Evolutionary conservation across 345 rosid genomes (phyloP).

Genomic region (Gynandropsis gynandra): DNA sequence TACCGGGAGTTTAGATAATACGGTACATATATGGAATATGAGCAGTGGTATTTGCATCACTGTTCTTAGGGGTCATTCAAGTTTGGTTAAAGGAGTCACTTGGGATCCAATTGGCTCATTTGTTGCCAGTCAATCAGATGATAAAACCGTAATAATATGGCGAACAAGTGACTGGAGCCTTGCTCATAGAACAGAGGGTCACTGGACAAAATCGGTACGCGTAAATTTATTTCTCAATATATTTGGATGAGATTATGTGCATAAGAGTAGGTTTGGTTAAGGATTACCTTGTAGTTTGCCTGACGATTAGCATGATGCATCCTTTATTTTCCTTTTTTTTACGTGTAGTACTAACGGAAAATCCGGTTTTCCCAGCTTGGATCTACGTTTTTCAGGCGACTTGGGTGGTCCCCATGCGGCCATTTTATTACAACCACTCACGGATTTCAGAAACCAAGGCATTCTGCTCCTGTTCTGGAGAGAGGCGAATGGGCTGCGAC

Average conservation of each 20-base stretch:
- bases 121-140: constrained; percentile 98
- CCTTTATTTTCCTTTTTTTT: neutral
- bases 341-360: constrained; percentile 20
- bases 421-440: constrained; percentile 97
- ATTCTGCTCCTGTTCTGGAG: constrained; percentile 98
- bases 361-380: constrained; percentile 58
- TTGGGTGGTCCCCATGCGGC: constrained; percentile 99
- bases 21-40: constrained; percentile 93
- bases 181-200: constrained; percentile 92
- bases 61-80: constrained; percentile 95
- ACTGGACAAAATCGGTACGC: constrained; percentile 96
- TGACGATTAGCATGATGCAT: constrained; percentile 9
- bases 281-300: neutral
- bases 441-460: constrained; percentile 99
- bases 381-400: constrained; percentile 96
- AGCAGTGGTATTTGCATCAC: constrained; percentile 89
- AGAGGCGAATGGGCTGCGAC: constrained; percentile 99
- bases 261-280: neutral
- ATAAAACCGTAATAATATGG: constrained; percentile 98
- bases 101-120: constrained; percentile 99
- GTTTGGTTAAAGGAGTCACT: constrained; percentile 93
- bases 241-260: constrained; percentile 9
- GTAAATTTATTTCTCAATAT: constrained; percentile 7
- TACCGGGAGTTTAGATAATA: constrained; percentile 97
- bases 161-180: constrained; percentile 97